These are phyloP conservation scores for Diutina siamensis DNA, from an alignment of 1,139 yeast genomes.

Conservation along the genomic window DNA sequence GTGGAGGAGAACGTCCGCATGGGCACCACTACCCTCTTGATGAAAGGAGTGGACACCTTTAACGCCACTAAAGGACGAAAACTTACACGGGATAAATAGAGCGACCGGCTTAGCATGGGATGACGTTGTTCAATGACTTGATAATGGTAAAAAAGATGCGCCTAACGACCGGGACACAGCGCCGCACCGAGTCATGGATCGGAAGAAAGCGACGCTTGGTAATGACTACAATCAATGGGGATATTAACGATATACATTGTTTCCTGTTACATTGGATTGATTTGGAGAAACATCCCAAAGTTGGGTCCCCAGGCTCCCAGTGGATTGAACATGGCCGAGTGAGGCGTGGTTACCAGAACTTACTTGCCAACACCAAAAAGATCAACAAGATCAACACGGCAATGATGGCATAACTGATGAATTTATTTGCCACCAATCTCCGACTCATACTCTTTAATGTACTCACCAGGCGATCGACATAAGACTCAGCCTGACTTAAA, in stretches of 20 bases:
- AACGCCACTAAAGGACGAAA: background rate
- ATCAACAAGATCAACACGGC: constrained; percentile 78
- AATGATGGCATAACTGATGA: constrained; percentile 90
- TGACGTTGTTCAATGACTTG: no score
- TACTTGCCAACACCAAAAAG: constrained; percentile 74
- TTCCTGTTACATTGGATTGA: no score
- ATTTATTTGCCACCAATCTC: constrained; percentile 87
- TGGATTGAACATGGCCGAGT: no score
- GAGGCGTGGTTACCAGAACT: constrained; percentile 51
- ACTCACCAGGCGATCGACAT: constrained; percentile 80
- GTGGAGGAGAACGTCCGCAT: background rate
- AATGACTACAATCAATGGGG: no score
- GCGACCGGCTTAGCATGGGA: background rate
- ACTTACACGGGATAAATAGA: background rate
- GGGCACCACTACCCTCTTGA: background rate
- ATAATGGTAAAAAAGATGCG: no score
- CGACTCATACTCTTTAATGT: constrained; percentile 90
- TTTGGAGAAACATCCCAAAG: no score
- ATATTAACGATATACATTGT: no score
- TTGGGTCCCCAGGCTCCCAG: no score
- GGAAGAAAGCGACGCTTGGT: no score
- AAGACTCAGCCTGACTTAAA: constrained; percentile 79
- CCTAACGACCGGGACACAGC: no score
- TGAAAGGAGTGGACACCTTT: background rate
- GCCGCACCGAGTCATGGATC: no score